Base-by-base conservation (phyloP, 371 early-diverging fungal species). In the Circinella minor region DNA sequence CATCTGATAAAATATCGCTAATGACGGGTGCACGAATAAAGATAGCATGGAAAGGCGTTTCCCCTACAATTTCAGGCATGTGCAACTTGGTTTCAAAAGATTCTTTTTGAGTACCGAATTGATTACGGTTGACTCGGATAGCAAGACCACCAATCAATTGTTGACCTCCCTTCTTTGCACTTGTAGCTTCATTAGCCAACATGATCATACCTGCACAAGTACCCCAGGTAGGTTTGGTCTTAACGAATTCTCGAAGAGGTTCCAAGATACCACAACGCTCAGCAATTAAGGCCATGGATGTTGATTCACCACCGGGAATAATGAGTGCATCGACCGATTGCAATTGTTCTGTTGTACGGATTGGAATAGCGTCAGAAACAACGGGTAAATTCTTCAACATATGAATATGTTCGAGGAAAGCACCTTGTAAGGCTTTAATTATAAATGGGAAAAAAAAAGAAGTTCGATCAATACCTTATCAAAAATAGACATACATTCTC, bases 191-290 rank as follows among this genome's bases (percentile, higher is more conserved):
- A 65, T 93, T 83, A 5, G 96, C 86, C 59, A 98, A 86, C 76
- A 98, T 86, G 67, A 98, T 97, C 91, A 98, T 85, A 46, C 98
- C 98, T 20, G 98, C 98, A 76, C 98, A 98, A 57, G 98, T 97
- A 18, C 98, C 98, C 96, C 96, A 98, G 18, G 94, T 91, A 63
- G 89, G 96, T 81, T 89, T 94, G 65, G 73, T 82, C 63, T 81
- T 87, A 62, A 88, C 93, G 85, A 90, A 96, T 36, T 81, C 81
- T 60, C 91, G 86, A 54, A 97, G 79, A 14, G 90, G 86, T 49
- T 95, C 93, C 73, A 94, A 74, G 71, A 95, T 81, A 9, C 90
- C 90, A 43, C 88, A 89, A 43, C 93, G 86, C 71, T 96, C 96
- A 10, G 96, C 97, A 64, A 96, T 89, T 57, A 96, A 77, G 4